A percentile compares a stretch with the other conserved stretches of the same genome.
Conservation (phyloP, 1,139 yeast genomes). For the Hansenula sp. region DNA sequence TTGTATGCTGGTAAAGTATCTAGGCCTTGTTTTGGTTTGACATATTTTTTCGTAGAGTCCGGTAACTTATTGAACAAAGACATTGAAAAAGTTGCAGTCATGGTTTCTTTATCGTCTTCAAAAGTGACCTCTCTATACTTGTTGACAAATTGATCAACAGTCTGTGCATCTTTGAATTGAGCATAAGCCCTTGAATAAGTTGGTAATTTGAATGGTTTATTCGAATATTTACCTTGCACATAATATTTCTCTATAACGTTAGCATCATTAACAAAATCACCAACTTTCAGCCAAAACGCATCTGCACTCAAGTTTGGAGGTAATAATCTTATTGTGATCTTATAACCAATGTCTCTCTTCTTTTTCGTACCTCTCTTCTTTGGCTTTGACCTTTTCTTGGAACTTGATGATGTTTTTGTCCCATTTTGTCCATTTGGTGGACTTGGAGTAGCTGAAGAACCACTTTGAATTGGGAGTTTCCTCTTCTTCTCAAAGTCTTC, state of each 20-base stretch:
- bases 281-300: constrained; percentile 12
- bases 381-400: constrained; percentile 1
- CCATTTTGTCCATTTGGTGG: constrained; percentile 1
- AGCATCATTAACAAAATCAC: constrained; percentile 3
- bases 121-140: constrained; percentile 8
- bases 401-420: constrained; percentile 1
- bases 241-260: constrained; percentile 12
- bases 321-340: constrained; percentile 18
- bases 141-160: constrained; percentile 13
- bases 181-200: constrained; percentile 24
- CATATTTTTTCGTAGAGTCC: background rate
- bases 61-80: constrained; percentile 16
- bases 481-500: background rate
- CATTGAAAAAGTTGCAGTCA: constrained; percentile 12
- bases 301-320: constrained; percentile 20
- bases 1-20: constrained; percentile 10
- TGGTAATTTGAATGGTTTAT: constrained; percentile 23
- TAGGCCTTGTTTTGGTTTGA: background rate
- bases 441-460: background rate
- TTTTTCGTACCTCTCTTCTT: constrained; percentile 1
- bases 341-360: constrained; percentile 7
- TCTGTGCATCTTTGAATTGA: constrained; percentile 11
- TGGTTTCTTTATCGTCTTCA: constrained; percentile 20
- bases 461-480: background rate
- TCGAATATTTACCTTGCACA: constrained; percentile 20